These are phyloP conservation scores for Reticulascus tulasneorum DNA, from an alignment of 2,329 filamentous ascomycete genomes.

Conservation along the genomic window DNA sequence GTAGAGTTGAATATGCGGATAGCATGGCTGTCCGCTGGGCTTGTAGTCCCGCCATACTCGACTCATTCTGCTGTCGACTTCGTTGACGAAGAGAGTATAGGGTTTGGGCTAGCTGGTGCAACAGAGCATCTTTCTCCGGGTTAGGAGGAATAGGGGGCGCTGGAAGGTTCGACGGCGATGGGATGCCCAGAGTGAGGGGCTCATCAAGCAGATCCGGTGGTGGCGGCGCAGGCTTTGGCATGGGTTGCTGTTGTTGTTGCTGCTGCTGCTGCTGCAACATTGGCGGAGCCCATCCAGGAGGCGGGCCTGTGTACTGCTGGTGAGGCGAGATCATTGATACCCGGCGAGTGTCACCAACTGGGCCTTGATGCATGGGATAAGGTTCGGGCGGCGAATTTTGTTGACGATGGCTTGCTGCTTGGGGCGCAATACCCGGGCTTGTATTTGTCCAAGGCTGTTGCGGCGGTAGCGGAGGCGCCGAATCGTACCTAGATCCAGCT, in stretches of 20 bases:
- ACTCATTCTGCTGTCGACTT: conserved; percentile 66
- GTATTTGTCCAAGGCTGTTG: no score
- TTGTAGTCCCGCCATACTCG: conserved; percentile 69
- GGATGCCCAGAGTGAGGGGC: conserved; percentile 47
- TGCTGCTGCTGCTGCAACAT: conserved; percentile 17
- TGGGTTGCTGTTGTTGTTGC: conserved; percentile 26
- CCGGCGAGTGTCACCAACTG: conserved; percentile 16
- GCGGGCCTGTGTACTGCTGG: conserved; percentile 8
- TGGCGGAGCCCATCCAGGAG: conserved; percentile 10
- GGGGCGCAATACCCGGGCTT: no score
- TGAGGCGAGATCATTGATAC: conserved; percentile 15
- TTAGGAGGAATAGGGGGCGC: conserved; percentile 91
- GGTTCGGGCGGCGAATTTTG: no score
- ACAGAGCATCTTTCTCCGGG: conserved; percentile 86
- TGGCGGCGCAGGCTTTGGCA: conserved; percentile 29
- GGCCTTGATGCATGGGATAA: no score
- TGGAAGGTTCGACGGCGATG: conserved; percentile 47
- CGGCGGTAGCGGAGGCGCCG: conserved; percentile 41
- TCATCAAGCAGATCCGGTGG: conserved; percentile 55
- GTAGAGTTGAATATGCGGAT: conserved; percentile 62
- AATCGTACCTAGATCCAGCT: conserved; percentile 46
- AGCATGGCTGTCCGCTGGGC: conserved; percentile 78
- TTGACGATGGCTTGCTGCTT: no score
- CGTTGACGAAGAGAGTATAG: conserved; percentile 66
- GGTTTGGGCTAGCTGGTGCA: conserved; percentile 69